Base-by-base conservation (phyloP, 2,329 filamentous ascomycete species). In the Aspergillus terreus region DNA sequence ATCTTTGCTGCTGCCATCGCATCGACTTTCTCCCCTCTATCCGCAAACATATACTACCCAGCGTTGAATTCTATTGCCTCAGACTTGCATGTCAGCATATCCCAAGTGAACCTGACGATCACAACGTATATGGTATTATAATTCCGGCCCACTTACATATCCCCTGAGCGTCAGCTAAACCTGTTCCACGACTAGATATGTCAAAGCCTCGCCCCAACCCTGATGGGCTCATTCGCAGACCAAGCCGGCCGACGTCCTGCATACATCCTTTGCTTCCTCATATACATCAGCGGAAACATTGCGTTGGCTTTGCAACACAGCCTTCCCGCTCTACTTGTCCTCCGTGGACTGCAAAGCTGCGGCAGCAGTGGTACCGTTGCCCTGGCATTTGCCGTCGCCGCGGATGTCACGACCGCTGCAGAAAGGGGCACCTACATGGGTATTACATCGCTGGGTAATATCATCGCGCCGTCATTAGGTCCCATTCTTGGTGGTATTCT, bases 401-500 rank as follows among this genome's bases (percentile, higher is more conserved):
- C 68, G 4, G 75, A 77, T 51, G 62, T 75, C 47, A 63, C 69
- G 9, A 74, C 71, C 4, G 62, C 65, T 32, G 67, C 64, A 1
- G 73, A 77, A 45, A 58, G 75, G 32, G 74, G 74, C 2, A 61
- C 60, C 3, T 76, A 71, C 51, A 73, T 78, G 62, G 75, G 72
- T 0, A 53, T 65, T 33, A 58, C 64, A 2, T 60, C 62, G 6
- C 45, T 67, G 1, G 66, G 63, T 2, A 64, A 61, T 15, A 62
- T 69, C 15, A 64, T 79, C 17, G 76, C 72, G 0, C 77, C 76
- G 5, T 74, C 76, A 0, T 53, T 81, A 7, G 78, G 76, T 0
- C 79, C 80, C 89, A 88, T 9, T 81, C 79, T 88, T 2, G 85
- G 86, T 14, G 86, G 85, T 0, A 56, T 88, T 1, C 67, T 90